Conservation (phyloP, 148 eudicot species). For the Cornus suecica region DNA sequence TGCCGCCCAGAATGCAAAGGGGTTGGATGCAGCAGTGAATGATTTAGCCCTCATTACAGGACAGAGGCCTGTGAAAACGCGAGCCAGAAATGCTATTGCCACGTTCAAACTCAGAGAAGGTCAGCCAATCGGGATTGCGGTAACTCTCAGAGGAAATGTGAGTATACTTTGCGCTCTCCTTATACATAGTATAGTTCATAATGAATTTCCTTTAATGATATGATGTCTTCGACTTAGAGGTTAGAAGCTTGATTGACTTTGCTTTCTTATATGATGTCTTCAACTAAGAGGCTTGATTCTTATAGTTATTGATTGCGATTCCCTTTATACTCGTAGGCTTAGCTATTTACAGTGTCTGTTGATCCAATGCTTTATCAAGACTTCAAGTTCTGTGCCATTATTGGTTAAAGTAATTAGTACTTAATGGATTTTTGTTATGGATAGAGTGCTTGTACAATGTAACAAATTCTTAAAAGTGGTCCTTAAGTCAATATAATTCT, state of each 20-base stretch:
- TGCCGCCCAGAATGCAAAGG: conserved; percentile 94
- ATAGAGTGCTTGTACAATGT: not conserved
- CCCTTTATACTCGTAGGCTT: not conserved
- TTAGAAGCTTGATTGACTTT: too few relatives aligned
- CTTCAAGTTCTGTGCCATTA: too few relatives aligned
- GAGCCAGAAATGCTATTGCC: conserved; percentile 88
- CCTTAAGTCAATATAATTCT: not conserved
- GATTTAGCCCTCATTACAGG: conserved; percentile 86
- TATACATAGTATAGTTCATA: not conserved
- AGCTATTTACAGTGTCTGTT: not conserved
- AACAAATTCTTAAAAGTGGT: not conserved
- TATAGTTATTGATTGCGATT: not conserved
- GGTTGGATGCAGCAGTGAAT: conserved; percentile 78
- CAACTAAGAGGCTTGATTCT: not conserved
- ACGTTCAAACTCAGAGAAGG: conserved; percentile 88
- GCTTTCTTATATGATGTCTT: not conserved
- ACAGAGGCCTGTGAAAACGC: conserved; percentile 89
- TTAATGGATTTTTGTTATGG: not conserved
- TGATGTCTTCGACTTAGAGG: not conserved
- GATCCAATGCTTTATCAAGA: not conserved
- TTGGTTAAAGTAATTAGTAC: too few relatives aligned
- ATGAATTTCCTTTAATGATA: not conserved
- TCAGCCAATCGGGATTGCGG: conserved; percentile 80
- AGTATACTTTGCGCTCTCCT: conserved; percentile 19
- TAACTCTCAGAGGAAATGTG: conserved; percentile 87